Conservation (phyloP, 352 stramenopile genomes). For the Phytopythium litorale region DNA sequence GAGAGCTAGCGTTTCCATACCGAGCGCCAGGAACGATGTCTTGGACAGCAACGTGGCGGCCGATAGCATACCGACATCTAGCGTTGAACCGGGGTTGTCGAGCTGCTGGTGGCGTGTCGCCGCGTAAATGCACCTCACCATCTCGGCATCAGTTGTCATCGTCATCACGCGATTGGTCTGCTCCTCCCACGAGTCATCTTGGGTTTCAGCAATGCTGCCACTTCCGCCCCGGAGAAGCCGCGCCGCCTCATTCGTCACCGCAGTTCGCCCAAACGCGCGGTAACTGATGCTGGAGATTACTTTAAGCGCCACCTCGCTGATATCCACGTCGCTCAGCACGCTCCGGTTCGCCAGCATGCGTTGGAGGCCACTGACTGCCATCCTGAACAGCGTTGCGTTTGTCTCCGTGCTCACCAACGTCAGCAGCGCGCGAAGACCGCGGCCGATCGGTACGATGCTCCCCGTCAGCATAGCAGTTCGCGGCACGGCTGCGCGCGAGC, state of each 20-base stretch:
- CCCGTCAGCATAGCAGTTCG: constrained; percentile 33
- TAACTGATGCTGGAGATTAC: constrained; percentile 82
- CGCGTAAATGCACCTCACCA: constrained; percentile 13
- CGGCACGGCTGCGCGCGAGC: constrained; percentile 27
- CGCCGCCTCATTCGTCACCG: constrained; percentile 57
- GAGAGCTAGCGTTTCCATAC: constrained; percentile 63
- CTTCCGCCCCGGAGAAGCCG: constrained; percentile 19
- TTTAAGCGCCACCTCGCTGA: constrained; percentile 78
- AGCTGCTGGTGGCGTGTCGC: constrained; percentile 6
- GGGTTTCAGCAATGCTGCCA: not conserved
- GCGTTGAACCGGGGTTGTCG: not conserved
- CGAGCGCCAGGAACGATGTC: constrained; percentile 68
- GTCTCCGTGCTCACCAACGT: constrained; percentile 77
- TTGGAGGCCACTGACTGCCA: constrained; percentile 68
- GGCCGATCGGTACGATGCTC: constrained; percentile 54
- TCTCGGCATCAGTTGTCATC: constrained; percentile 17
- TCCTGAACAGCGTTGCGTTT: constrained; percentile 59
- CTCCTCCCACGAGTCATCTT: constrained; percentile 6
- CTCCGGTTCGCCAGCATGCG: constrained; percentile 78
- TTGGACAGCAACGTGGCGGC: constrained; percentile 47
- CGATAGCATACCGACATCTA: constrained; percentile 15
- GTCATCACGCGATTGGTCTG: constrained; percentile 5
- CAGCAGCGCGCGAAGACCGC: constrained; percentile 56
- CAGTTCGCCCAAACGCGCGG: constrained; percentile 71
- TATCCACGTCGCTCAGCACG: constrained; percentile 77